Conservation (phyloP, 345 rosid genomes). For the Carallia brachiata region DNA sequence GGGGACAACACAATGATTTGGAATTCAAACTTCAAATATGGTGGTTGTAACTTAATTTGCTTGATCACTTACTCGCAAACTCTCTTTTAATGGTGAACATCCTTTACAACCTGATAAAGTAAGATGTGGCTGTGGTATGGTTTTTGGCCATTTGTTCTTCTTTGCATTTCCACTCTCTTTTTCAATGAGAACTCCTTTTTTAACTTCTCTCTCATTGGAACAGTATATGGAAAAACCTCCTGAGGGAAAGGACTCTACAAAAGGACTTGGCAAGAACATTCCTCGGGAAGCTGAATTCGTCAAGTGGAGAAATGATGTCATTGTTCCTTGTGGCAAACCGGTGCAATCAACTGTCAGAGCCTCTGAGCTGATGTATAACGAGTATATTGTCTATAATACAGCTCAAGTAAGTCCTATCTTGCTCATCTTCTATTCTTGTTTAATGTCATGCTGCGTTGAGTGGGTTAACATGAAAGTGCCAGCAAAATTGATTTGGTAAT, state of each 20-base stretch:
- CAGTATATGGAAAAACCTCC: slow-evolving; percentile 92
- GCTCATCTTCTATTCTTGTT: not conserved
- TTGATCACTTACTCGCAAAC: not conserved
- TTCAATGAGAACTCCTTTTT: not conserved
- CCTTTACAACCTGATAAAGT: not conserved
- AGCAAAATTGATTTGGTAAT: not conserved
- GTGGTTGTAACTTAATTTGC: not conserved
- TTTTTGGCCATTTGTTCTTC: not conserved
- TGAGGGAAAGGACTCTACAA: slow-evolving; percentile 85
- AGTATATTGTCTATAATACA: slow-evolving; percentile 82
- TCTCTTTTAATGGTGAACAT: not conserved
- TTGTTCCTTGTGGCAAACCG: slow-evolving; percentile 92
- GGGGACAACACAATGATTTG: too few species aligned
- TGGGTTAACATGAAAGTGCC: too few species aligned
- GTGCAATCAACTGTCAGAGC: slow-evolving; percentile 64
- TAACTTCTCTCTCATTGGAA: not conserved
- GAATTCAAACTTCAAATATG: not conserved
- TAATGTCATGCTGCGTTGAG: too few species aligned
- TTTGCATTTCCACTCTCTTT: not conserved
- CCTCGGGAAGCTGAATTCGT: slow-evolving; percentile 72
- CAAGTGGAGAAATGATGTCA: slow-evolving; percentile 80
- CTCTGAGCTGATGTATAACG: slow-evolving; percentile 91
- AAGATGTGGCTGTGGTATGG: not conserved
- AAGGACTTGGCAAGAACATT: slow-evolving; percentile 85
- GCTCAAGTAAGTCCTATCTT: slow-evolving; percentile 60